Evolutionary conservation across 139 green algal species (phyloP), one percentile per base, ranked within the genome.

Genomic region (Zygnema cylindricum): DNA sequence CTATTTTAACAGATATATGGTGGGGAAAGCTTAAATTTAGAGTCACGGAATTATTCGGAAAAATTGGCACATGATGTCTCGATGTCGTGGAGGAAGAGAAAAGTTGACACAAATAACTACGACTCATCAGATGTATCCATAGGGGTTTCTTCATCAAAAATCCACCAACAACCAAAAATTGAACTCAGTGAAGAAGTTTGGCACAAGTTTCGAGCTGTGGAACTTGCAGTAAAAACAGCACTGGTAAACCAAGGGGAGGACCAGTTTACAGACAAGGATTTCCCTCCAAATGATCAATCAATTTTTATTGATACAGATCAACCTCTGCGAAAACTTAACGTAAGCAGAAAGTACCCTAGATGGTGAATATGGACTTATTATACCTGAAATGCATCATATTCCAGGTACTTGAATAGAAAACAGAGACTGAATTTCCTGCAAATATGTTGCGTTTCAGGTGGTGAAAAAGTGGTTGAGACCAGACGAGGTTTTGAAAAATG

Each of bases 81-180:
- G 43, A 79, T 43, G 36, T 79, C 38, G 36, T 79, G 71, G 36
- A 41, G 38, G 71, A 55, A 41, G 71, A 79, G 71, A 55, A 43
- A 79, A 16, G 38, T 11, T 38, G 36, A 79, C 38, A 79, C 36
- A 55, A 16, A 11, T 43, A 11, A 16, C 3, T 40, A 77, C 16
- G 69, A 54, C 7, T 85, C 77, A 3, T 25, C 40, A 57, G 55
- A 85, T 79, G 3, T 63, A 25, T 25, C 49, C 16, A 16, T 63
- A 25, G 49, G 49, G 49, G 16, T 63, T 63, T 63, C 49, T 16
- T 63, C 49, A 7, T 63, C 49, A 16, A 63, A 63, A 16, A 25
- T 63, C 16, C 7, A 25, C 7, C 49, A 63, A 16, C 49, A 63
- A 16, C 49, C 49, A 16, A 63, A 16, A 63, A 16, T 63, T 63